A percentile compares a stretch with the other conserved stretches of the same genome.
Evolutionary conservation across 371 early-diverging fungal genomes (phyloP).

Genomic region (Neoconidiobolus thromboides): DNA sequence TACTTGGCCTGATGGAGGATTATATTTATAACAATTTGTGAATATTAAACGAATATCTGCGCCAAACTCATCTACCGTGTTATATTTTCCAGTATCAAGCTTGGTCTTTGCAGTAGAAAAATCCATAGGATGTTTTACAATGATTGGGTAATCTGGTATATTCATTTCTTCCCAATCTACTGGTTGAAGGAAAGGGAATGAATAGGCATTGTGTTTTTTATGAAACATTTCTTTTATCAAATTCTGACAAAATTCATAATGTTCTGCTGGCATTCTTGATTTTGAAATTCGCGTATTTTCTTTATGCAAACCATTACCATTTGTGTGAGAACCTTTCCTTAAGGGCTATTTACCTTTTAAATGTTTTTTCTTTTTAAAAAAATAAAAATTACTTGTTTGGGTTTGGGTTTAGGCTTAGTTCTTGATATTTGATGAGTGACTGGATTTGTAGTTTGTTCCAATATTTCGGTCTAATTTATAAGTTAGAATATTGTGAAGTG

Average conservation of each 20-base stretch:
- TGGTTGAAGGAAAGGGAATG: constrained; percentile 69
- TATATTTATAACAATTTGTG: constrained; percentile 87
- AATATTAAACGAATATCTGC: constrained; percentile 76
- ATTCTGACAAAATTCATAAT: constrained; percentile 27
- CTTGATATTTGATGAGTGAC: background rate
- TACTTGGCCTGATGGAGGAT: constrained; percentile 73
- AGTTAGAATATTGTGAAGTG: background rate
- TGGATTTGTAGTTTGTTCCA: background rate
- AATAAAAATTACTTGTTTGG: constrained; percentile 14
- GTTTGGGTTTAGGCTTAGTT: constrained; percentile 4
- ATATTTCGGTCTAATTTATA: background rate
- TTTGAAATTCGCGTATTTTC: background rate
- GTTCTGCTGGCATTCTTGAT: background rate
- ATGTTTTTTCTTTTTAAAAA: background rate
- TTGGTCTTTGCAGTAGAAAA: constrained; percentile 78
- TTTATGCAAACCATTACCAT: too few relatives aligned
- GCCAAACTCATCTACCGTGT: constrained; percentile 51
- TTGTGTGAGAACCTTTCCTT: too few relatives aligned
- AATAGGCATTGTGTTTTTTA: constrained; percentile 42
- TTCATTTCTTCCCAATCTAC: constrained; percentile 84
- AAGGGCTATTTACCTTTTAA: too few relatives aligned
- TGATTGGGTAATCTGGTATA: constrained; percentile 83
- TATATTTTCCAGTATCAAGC: constrained; percentile 61
- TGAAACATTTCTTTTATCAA: constrained; percentile 63
- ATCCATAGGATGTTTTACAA: constrained; percentile 98